Evolutionary conservation across 305 asterid genomes (phyloP).

Genomic region (Withania somnifera): DNA sequence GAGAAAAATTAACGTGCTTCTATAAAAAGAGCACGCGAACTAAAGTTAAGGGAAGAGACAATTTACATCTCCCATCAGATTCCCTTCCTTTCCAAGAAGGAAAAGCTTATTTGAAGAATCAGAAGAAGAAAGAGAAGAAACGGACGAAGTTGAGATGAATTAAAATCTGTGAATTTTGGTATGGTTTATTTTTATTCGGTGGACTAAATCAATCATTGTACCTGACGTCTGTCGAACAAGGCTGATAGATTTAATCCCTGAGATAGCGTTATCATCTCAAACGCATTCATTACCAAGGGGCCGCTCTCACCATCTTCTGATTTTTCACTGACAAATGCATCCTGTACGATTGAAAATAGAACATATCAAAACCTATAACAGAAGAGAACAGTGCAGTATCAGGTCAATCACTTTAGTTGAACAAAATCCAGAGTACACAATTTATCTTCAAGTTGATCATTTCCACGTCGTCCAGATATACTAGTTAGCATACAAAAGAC

Average conservation of each 20-base stretch:
- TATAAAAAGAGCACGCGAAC: neutral
- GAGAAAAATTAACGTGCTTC: neutral
- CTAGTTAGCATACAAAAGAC: neutral
- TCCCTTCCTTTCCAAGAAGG: neutral
- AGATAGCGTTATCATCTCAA: conserved; percentile 95
- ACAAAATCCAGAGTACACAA: neutral
- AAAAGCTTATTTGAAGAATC: neutral
- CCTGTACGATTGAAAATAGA: conserved; percentile 40
- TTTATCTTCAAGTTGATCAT: neutral
- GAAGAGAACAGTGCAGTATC: neutral
- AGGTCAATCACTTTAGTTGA: neutral
- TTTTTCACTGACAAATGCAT: conserved; percentile 67
- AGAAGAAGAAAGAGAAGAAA: neutral
- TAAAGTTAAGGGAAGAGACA: neutral
- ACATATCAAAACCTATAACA: neutral
- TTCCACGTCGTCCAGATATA: neutral
- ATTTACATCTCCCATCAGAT: neutral
- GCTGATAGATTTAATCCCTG: conserved; percentile 93
- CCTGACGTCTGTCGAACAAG: conserved; percentile 92
- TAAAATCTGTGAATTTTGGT: neutral
- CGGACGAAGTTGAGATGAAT: neutral
- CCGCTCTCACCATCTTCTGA: conserved; percentile 30
- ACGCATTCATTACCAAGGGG: conserved; percentile 90
- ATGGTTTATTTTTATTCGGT: neutral
- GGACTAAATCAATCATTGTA: conserved; percentile 14